Conservation (phyloP, 768 basidiomycete species). For the Pisolithus marmoratus region DNA sequence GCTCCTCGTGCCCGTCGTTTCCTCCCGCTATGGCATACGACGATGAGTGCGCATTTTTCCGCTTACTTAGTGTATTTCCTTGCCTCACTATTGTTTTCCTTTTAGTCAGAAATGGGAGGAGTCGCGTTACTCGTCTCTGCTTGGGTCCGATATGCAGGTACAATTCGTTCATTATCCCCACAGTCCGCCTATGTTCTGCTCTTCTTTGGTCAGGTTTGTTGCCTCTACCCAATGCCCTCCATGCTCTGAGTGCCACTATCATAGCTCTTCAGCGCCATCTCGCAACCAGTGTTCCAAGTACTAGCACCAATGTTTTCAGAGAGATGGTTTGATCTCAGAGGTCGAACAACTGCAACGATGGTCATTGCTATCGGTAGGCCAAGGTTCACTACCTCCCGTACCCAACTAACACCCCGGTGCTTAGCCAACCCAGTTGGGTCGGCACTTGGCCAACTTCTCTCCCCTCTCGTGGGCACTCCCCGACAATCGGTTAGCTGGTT, state of each 20-base stretch:
- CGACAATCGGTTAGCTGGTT: constrained; percentile 48
- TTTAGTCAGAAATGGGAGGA: constrained; percentile 54
- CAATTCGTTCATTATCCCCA: constrained; percentile 41
- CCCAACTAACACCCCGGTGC: background rate
- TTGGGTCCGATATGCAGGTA: constrained; percentile 74
- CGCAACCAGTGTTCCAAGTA: constrained; percentile 67
- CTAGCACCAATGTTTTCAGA: constrained; percentile 72
- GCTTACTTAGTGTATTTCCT: background rate
- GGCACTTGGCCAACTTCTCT: constrained; percentile 67
- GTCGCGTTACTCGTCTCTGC: constrained; percentile 47
- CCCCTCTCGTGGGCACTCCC: constrained; percentile 51
- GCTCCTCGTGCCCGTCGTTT: constrained; percentile 46
- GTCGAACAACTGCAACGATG: constrained; percentile 65
- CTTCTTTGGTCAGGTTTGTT: constrained; percentile 57
- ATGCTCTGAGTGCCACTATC: background rate
- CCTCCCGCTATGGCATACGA: constrained; percentile 51
- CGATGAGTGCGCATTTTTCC: constrained; percentile 41
- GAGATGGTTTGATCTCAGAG: constrained; percentile 66
- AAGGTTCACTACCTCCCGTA: background rate
- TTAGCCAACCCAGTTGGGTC: constrained; percentile 70
- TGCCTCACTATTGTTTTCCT: background rate
- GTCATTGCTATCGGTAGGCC: constrained; percentile 42
- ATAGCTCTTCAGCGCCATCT: constrained; percentile 52
- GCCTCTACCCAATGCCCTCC: background rate
- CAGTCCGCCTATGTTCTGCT: constrained; percentile 53